Evolutionary conservation across 768 basidiomycete species (phyloP), one percentile per base, ranked within the genome.

Genomic region (Paxillus involutus): DNA sequence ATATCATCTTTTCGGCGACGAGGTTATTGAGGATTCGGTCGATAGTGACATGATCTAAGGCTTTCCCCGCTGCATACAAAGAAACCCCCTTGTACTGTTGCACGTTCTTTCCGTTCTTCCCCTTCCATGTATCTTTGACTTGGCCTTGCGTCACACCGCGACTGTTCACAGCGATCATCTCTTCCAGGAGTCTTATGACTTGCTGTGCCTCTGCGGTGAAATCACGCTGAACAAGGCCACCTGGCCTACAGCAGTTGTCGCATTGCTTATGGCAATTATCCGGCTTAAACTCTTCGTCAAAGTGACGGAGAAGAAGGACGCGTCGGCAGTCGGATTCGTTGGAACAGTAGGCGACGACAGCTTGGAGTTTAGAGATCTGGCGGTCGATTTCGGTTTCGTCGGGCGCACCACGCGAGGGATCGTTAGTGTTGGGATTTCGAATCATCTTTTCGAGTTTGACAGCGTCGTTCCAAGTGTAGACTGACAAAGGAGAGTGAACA

Each of bases 261-360:
- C 97, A 99, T 4, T 79, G 77, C 39, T 77, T 73, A 36, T 80
- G 69, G 64, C 97, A 99, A 14, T 82, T 59, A 24, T 66, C 72
- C 32, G 79, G 73, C 55, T 87, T 80, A 70, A 98, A 98, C 9
- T 75, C 74, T 67, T 99, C 91, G 57, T 83, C 85, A 61, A 97
- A 98, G 69, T 91, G 91, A n/a, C 80, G 79, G 16, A 99, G 81
- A n/a, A 98, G 75, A 60, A 92, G 90, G 6, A 82, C 78, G 3
- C 97, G 87, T 13, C 97, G 86, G 63, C 97, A 99, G 59, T 90
- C 89, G 26, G 86, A 82, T 47, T 83, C 78, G 69, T 97, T 93
- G 53, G 72, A 66, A 69, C 91, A 94, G 71, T 86, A 99, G 53
- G 82, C 75, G n/a, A 86, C 77, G 47, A 99, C 91, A 13, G 80